Conservation (phyloP, 768 basidiomycete genomes). For the Chiua virens region DNA sequence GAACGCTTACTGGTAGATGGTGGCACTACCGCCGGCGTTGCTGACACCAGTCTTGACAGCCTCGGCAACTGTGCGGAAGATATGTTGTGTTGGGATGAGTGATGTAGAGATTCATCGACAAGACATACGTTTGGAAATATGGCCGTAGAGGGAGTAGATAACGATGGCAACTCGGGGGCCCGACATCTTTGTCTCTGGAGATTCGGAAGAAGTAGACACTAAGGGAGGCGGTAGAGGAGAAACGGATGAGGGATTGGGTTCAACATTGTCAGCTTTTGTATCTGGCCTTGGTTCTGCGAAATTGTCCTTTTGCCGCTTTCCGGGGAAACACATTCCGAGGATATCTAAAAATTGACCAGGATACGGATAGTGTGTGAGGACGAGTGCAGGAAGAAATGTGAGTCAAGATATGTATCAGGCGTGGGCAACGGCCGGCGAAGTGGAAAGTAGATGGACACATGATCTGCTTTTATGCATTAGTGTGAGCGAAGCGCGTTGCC, state of each 20-base stretch:
- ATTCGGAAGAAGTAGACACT: not conserved
- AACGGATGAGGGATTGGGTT: conserved; percentile 4
- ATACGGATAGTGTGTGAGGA: conserved; percentile 7
- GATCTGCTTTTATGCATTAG: conserved; percentile 13
- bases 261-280: conserved; percentile 10
- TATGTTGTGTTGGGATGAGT: not conserved
- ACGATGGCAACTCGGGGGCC: conserved; percentile 44
- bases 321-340: conserved; percentile 39
- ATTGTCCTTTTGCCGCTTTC: conserved; percentile 36
- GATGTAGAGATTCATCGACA: not conserved
- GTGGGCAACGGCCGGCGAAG: conserved; percentile 22
- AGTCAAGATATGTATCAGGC: conserved; percentile 13
- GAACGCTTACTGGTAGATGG: conserved; percentile 46
- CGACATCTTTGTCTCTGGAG: conserved; percentile 9
- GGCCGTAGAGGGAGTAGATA: conserved; percentile 53
- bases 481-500: not conserved
- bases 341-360: not conserved
- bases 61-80: conserved; percentile 28
- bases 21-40: conserved; percentile 41
- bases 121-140: conserved; percentile 44
- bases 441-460: conserved; percentile 7
- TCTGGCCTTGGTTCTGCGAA: conserved; percentile 29
- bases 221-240: conserved; percentile 1
- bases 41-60: conserved; percentile 41
- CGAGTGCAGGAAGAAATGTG: not conserved